Evolutionary conservation across 2,329 filamentous ascomycete species (phyloP).

Genomic region (Blumeria hordei): DNA sequence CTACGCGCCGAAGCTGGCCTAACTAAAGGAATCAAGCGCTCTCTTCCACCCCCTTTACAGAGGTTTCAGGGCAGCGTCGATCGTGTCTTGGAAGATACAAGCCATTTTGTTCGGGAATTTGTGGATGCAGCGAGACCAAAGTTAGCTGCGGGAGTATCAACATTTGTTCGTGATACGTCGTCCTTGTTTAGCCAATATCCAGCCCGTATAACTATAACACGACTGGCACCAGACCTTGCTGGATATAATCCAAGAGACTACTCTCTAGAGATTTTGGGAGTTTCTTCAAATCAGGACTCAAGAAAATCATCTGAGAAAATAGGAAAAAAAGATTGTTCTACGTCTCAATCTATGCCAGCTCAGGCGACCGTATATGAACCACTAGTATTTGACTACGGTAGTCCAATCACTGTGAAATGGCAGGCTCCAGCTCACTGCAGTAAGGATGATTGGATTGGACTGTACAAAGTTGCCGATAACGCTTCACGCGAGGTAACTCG

Average conservation of each 20-base stretch:
- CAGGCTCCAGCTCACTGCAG: conserved; percentile 67
- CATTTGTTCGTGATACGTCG: conserved; percentile 68
- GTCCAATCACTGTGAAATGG: conserved; percentile 78
- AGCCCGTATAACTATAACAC: conserved; percentile 59
- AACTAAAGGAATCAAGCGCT: conserved; percentile 72
- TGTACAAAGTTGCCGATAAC: conserved; percentile 94
- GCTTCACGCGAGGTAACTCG: conserved; percentile 62
- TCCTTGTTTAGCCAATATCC: conserved; percentile 78
- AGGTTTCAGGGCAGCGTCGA: conserved; percentile 73
- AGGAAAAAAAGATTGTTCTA: conserved; percentile 49
- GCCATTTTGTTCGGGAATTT: conserved; percentile 77
- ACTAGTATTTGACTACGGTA: conserved; percentile 65
- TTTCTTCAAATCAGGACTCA: conserved; percentile 23
- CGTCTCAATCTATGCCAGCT: conserved; percentile 39
- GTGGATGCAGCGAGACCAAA: conserved; percentile 68
- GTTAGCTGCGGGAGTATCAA: conserved; percentile 63
- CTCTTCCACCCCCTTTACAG: conserved; percentile 60
- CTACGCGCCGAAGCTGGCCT: conserved; percentile 73
- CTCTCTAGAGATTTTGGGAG: conserved; percentile 48
- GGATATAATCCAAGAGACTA: conserved; percentile 64
- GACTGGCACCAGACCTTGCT: conserved; percentile 54
- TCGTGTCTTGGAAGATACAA: conserved; percentile 61
- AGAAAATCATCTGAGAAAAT: conserved; percentile 29
- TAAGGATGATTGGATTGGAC: conserved; percentile 81
- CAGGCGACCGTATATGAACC: conserved; percentile 41